Evolutionary conservation across 1,139 yeast genomes (phyloP), one percentile per base, ranked within the genome.

Genomic region (Yamadazyma sp.): DNA sequence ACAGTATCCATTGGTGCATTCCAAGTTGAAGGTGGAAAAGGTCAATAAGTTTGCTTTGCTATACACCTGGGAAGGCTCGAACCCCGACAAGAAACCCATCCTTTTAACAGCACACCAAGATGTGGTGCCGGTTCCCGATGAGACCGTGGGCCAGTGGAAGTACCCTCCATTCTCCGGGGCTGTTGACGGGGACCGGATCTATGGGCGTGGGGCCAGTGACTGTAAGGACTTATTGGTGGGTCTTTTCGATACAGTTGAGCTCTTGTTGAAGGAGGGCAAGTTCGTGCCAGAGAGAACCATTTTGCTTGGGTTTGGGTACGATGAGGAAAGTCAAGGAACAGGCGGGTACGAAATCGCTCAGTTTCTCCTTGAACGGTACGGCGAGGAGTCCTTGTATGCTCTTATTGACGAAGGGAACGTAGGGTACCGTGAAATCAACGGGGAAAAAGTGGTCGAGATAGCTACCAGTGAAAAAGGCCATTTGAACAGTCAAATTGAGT

Each of bases 381-480:
- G 80, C 1, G 50, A 53, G 2, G 62, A 74, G 35, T 71, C 77
- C 0, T 42, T 74, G 17, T 61, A 62, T 41, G 70, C 70, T 28
- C 55, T 75, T 28, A 59, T 73, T 40, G 80, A 75, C 50, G 80
- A 75, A 56, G 80, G 80, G 17, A 62, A 61, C 29, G 48, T 47
- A 5, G 66, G 70, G 0, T 54, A 53, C 34, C 45, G 58, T 2
- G 69, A 62, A 8, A 51, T 63, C 9, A 72, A 69, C 42, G 80
- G 78, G 8, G 53, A 62, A 36, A 69, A 67, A 50, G 62, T 80
- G 46, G 83, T 85, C 25, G 53, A 75, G 26, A 83, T 87, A 1
- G 71, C 70, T 2, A 69, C 77, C 3, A 73, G 73, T 9, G 80
- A 75, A 50, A 75, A 75, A 53, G 80, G 79, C 0, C 62, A 68